A percentile compares a stretch with the other conserved stretches of the same genome.
Conservation (phyloP, 1,139 yeast species). For the Suhomyces guaymorum region DNA sequence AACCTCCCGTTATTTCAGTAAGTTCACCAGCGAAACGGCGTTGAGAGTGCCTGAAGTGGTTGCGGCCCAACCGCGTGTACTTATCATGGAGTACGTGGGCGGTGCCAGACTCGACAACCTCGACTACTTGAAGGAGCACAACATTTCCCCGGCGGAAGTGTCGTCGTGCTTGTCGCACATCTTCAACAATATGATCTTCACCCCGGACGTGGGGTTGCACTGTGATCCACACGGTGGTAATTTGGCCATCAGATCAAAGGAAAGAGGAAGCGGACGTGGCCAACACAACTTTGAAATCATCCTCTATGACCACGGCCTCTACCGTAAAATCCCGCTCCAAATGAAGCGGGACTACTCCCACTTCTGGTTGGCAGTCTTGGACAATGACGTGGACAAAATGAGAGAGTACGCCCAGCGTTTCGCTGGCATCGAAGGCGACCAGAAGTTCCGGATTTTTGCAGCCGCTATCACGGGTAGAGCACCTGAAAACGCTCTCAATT, state of each 20-base stretch:
- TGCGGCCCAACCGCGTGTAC: slow-evolving; percentile 65
- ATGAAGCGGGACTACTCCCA: slow-evolving; percentile 83
- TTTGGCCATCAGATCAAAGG: slow-evolving; percentile 66
- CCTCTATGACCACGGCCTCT: slow-evolving; percentile 92
- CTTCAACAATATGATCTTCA: slow-evolving; percentile 92
- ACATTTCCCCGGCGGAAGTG: slow-evolving; percentile 75
- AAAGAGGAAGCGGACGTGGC: slow-evolving; percentile 25
- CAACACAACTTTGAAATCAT: slow-evolving; percentile 87
- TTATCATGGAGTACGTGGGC: slow-evolving; percentile 83
- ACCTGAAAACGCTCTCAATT: slow-evolving; percentile 41
- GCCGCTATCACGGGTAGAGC: slow-evolving; percentile 93
- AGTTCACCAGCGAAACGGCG: slow-evolving; percentile 63
- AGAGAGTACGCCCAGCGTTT: slow-evolving; percentile 69
- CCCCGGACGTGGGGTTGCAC: slow-evolving; percentile 87
- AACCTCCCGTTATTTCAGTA: slow-evolving; percentile 67
- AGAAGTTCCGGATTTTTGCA: slow-evolving; percentile 77
- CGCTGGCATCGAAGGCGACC: slow-evolving; percentile 76
- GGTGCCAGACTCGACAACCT: slow-evolving; percentile 86
- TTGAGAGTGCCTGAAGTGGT: slow-evolving; percentile 74
- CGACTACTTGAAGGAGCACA: slow-evolving; percentile 57
- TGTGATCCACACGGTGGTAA: slow-evolving; percentile 99
- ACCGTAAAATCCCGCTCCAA: slow-evolving; percentile 76
- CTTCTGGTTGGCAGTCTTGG: slow-evolving; percentile 88
- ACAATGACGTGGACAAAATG: slow-evolving; percentile 67
- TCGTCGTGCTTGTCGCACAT: slow-evolving; percentile 85